phyloP scores from a whole-genome alignment of 129 eudicot genomes.

The Smallanthus sonchifolius region DNA sequence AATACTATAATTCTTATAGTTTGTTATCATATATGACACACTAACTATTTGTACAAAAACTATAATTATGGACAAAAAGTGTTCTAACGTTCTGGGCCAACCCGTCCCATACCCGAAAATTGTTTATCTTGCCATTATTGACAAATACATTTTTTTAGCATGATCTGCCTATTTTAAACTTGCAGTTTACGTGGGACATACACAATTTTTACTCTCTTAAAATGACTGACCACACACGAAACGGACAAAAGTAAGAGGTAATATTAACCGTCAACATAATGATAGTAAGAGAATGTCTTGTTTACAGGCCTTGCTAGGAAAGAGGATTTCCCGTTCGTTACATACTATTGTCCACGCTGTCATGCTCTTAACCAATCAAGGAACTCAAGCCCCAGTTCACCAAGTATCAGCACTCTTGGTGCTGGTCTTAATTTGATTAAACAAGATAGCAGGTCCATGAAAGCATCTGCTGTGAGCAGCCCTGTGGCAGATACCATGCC shows the following conservation, averaged over 20 bases:
- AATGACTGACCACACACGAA: too few relatives aligned
- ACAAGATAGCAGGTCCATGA: slow-evolving; percentile 15
- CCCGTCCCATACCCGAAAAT: not conserved
- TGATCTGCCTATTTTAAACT: too few relatives aligned
- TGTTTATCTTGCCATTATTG: too few relatives aligned
- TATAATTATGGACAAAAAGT: not conserved
- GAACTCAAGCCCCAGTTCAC: slow-evolving; percentile 30
- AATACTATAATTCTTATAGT: not conserved
- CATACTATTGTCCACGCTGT: slow-evolving; percentile 94
- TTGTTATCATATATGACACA: not conserved
- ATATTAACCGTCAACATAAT: not conserved
- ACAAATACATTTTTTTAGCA: too few relatives aligned
- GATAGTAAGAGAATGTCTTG: not conserved
- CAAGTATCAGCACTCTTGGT: slow-evolving; percentile 24
- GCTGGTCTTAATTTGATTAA: slow-evolving; percentile 12
- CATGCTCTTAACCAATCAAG: slow-evolving; percentile 69
- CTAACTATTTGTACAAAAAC: not conserved
- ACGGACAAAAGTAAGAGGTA: not conserved
- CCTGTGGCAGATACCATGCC: not conserved
- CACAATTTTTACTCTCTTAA: not conserved
- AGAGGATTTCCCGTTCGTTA: slow-evolving; percentile 78
- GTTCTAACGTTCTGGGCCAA: not conserved
- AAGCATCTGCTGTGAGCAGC: slow-evolving; percentile 17
- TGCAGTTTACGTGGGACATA: not conserved
- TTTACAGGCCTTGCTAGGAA: slow-evolving; percentile 84